Percentiles rank a stretch among this genome's conserved stretches.
These are phyloP conservation scores for Striga asiatica DNA, from an alignment of 257 asterid genomes.

Conservation along the genomic window DNA sequence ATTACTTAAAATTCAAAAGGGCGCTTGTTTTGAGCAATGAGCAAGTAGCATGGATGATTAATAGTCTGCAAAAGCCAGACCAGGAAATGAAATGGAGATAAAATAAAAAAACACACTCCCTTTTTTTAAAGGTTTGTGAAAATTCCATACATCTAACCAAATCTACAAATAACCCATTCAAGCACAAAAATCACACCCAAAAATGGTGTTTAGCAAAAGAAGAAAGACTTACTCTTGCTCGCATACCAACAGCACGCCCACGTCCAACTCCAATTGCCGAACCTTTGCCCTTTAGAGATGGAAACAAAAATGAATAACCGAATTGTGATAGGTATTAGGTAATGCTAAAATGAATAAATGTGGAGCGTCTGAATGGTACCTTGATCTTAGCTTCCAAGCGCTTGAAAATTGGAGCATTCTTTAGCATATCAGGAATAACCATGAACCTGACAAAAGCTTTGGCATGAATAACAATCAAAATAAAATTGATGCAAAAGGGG, in stretches of 20 bases:
- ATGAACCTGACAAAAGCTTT: constrained; percentile 60
- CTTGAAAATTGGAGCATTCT: constrained; percentile 98
- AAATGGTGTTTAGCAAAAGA: not conserved
- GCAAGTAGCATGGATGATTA: too few relatives aligned
- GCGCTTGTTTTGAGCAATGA: too few relatives aligned
- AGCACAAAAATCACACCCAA: not conserved
- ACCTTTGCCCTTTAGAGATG: constrained; percentile 73
- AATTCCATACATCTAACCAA: not conserved
- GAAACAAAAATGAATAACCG: not conserved
- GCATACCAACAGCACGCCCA: constrained; percentile 95
- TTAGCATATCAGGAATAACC: constrained; percentile 98
- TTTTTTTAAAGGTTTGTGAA: too few relatives aligned
- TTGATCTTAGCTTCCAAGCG: constrained; percentile 91
- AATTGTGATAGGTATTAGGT: not conserved
- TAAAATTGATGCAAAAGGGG: constrained; percentile 5
- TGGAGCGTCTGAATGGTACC: constrained; percentile 33
- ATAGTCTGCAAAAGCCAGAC: too few relatives aligned
- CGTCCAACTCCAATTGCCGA: constrained; percentile 92
- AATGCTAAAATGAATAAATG: constrained; percentile 12
- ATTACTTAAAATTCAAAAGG: too few relatives aligned
- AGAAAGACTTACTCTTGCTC: constrained; percentile 67
- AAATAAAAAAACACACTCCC: too few relatives aligned
- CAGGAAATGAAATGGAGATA: too few relatives aligned
- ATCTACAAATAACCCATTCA: not conserved
- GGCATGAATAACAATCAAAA: not conserved